phyloP scores from a whole-genome alignment of 2,329 filamentous ascomycete species.

The Ceratocystis papillata region DNA sequence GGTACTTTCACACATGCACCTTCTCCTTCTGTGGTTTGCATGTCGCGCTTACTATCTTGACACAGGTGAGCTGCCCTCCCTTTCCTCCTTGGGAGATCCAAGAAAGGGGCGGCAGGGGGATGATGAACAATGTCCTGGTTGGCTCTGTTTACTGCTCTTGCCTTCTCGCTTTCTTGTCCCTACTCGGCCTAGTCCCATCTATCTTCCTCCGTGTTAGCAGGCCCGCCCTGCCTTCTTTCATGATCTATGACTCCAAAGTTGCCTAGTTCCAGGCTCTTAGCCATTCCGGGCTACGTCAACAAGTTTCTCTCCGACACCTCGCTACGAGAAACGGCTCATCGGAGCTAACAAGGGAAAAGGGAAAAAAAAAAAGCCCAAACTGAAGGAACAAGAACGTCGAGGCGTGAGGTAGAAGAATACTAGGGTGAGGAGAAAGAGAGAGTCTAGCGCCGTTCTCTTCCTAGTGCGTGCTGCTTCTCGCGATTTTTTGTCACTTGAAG shows the following conservation, averaged over 20 bases:
- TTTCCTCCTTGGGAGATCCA: background rate
- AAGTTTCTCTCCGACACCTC: background rate
- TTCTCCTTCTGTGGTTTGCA: background rate
- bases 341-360: background rate
- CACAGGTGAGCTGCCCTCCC: background rate
- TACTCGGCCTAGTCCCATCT: background rate
- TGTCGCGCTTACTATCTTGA: background rate
- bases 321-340: slow-evolving; percentile 2
- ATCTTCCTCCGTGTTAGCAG: too few species aligned
- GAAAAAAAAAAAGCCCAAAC: background rate
- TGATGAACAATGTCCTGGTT: too few species aligned
- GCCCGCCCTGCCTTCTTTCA: too few species aligned
- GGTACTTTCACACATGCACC: background rate
- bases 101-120: background rate
- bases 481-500: background rate
- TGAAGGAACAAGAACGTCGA: too few species aligned
- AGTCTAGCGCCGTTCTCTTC: background rate
- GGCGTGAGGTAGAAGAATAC: too few species aligned
- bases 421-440: background rate
- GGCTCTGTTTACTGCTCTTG: background rate
- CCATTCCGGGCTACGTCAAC: background rate
- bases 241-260: too few species aligned
- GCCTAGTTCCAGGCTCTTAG: background rate
- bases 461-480: background rate
- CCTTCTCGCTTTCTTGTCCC: background rate